Base-by-base conservation (phyloP, 2,329 filamentous ascomycete genomes). In the Hirsutella rhossiliensis region DNA sequence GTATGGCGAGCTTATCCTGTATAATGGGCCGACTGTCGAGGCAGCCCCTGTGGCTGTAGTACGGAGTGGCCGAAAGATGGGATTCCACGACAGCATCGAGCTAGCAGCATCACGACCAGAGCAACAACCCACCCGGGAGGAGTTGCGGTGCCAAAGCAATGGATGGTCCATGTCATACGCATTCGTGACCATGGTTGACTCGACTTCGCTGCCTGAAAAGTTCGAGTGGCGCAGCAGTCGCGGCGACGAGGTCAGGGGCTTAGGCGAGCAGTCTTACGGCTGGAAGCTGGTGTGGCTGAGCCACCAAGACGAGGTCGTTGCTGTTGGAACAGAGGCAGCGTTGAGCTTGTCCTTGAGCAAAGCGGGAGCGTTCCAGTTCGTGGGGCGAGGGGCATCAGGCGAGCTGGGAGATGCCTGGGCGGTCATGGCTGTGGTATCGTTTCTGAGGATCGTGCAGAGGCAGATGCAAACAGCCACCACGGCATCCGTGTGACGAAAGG, bases 151-250 rank as follows among this genome's bases (percentile, higher is more conserved):
- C 36, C 41, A 34, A 11, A 38, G 42, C 18, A 46, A 44, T 15
- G 41, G 44, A 11, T 41, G 39, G 40, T 43, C 47, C 23, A 48
- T 52, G n/a, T 42, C 44, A 2, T 48, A 47, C 12, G 50, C 45
- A 4, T 64, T 61, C 42, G 41, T 45, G n/a, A 66, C 69, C 46
- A 39, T 48, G 32, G 56, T 67, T 7, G n/a, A 13, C 27, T 20
- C 27, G 19, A 31, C 42, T 59, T 64, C 44, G 55, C 64, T 28
- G 54, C 57, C 30, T 45, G 54, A 39, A 50, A 40, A 48, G 17
- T 71, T 67, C 48, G 62, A 70, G 55, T 72, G 68, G 68, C 62
- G 66, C 3, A 56, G 61, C 46, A 62, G 60, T 46, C 52, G 52
- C 30, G 62, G 62, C 37, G 47, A 48, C 5, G 65, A 62, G 34